A percentile compares a stretch with the other conserved stretches of the same genome.
Conservation (phyloP, 805 yeast species). For the Geotrichum ghanense region DNA sequence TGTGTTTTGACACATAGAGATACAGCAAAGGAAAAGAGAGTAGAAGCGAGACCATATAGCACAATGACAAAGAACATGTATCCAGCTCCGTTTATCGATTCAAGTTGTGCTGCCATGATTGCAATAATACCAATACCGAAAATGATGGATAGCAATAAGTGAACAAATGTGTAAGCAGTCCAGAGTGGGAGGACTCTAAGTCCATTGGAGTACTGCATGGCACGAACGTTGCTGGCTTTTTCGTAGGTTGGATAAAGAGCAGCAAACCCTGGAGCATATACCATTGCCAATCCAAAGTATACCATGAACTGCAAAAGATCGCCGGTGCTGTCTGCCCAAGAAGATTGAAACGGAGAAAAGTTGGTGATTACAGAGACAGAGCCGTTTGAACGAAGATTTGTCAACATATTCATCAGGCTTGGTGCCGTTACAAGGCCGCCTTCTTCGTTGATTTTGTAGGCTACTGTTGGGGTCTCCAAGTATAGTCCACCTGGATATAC, state of each 20-base stretch:
- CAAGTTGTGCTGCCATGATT: too few species aligned
- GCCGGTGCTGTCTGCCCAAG: conserved; percentile 24
- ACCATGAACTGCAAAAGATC: conserved; percentile 25
- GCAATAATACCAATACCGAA: conserved; percentile 18
- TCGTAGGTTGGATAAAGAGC: conserved; percentile 27
- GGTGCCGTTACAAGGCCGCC: conserved; percentile 17
- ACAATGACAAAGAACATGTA: conserved; percentile 22
- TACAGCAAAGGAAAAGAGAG: conserved; percentile 20
- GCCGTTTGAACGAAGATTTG: conserved; percentile 22
- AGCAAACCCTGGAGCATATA: conserved; percentile 26
- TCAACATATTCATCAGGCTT: conserved; percentile 18
- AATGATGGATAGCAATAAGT: conserved; percentile 16
- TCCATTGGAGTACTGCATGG: conserved; percentile 28
- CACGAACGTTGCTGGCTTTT: conserved; percentile 23
- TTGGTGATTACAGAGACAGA: conserved; percentile 18
- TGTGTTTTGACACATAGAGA: conserved; percentile 25
- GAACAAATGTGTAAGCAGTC: conserved; percentile 23
- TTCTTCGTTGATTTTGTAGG: conserved; percentile 20
- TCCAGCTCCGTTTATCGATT: too few species aligned
- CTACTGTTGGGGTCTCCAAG: conserved; percentile 17
- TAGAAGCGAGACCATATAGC: conserved; percentile 23
- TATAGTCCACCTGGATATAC: conserved; percentile 25
- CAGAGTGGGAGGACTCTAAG: conserved; percentile 25
- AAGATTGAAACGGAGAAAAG: conserved; percentile 24
- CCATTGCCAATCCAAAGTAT: conserved; percentile 26